Base-by-base conservation (phyloP, 73 alveolate genomes). In the Paramecium primaurelia region DNA sequence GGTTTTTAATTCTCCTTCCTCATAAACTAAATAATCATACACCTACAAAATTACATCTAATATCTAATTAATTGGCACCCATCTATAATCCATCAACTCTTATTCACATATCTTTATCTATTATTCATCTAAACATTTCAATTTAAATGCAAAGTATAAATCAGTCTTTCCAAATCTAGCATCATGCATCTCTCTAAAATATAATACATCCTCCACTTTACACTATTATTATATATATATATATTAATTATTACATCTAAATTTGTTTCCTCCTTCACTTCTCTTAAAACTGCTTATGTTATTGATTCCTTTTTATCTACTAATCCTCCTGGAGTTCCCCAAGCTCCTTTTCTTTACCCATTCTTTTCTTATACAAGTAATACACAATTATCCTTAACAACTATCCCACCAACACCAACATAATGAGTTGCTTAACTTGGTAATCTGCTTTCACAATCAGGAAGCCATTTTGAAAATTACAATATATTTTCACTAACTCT, bases 391-490 rank as follows among this genome's bases (percentile, higher is more conserved):
- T 84, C 86, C 32, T 83, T 83, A 10, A 92, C 64, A 1, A 92
- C 77, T 36, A 86, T 86, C 12, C 95, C 95, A 32, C 95, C 95
- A 16, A 77, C 92, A 3, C 95, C 95, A 12, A 92, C 88, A 92
- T 58, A 83, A 34, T 92, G 95, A 9, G 92, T 83, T 4, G 95
- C 58, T 49, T 54, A 58, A 2, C 84, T 47, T 5, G 95, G 95
- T 4, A 92, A 77, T 32, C 42, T 92, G 32, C 77, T 80, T 37
- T 89, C 26, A 2, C 92, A 80, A 14, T 73, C 86, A 14, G 25
- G 28, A 28, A 89, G 59, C 94, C 94, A 89, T 37, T 89, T 40
- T 28, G 90, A 64, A 71, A 89, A 89, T 71, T 58, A 7, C 22
- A 89, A 47, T 8, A 42, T 20, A 38, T 89, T 22, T 5, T n/a